Percentiles rank a stretch among this genome's conserved stretches.
phyloP scores from a whole-genome alignment of 78 protist species.

The Mantamonas sphyraenae region DNA sequence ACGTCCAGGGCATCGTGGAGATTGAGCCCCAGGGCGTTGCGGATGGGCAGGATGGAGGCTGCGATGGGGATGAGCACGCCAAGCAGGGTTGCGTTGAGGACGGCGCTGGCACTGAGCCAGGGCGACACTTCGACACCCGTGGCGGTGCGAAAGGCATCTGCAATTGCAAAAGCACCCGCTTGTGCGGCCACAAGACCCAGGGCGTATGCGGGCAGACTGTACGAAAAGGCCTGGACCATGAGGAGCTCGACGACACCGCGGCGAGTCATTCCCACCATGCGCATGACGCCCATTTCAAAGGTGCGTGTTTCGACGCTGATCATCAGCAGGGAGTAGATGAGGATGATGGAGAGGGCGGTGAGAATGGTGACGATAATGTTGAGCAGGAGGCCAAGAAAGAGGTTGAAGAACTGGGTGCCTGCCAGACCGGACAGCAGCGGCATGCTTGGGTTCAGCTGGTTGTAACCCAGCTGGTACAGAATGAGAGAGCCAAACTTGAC shows the following conservation, averaged over 20 bases:
- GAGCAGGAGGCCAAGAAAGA: conserved; percentile 68
- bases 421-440: conserved; percentile 5
- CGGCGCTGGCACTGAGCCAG: conserved; percentile 18
- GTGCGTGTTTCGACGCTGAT: conserved; percentile 77
- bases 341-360: conserved; percentile 47
- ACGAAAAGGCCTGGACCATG: conserved; percentile 58
- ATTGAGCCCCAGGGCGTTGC: conserved; percentile 43
- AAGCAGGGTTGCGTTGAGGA: conserved; percentile 42
- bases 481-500: too few relatives aligned
- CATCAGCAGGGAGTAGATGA: conserved; percentile 82
- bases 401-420: conserved; percentile 40
- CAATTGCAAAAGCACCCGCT: too few relatives aligned
- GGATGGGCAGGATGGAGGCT: conserved; percentile 69
- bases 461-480: neutral
- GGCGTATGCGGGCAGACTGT: conserved; percentile 73
- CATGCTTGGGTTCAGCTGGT: neutral
- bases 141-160: too few relatives aligned
- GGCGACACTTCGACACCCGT: too few relatives aligned
- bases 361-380: conserved; percentile 61
- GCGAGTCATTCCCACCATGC: conserved; percentile 57
- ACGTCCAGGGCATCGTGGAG: conserved; percentile 65
- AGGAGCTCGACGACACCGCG: conserved; percentile 55
- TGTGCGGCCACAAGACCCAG: too few relatives aligned
- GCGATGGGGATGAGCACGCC: conserved; percentile 70
- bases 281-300: conserved; percentile 77